These are phyloP conservation scores for Penicillium glabrum DNA, from an alignment of 2,329 filamentous ascomycete species.

Conservation along the genomic window DNA sequence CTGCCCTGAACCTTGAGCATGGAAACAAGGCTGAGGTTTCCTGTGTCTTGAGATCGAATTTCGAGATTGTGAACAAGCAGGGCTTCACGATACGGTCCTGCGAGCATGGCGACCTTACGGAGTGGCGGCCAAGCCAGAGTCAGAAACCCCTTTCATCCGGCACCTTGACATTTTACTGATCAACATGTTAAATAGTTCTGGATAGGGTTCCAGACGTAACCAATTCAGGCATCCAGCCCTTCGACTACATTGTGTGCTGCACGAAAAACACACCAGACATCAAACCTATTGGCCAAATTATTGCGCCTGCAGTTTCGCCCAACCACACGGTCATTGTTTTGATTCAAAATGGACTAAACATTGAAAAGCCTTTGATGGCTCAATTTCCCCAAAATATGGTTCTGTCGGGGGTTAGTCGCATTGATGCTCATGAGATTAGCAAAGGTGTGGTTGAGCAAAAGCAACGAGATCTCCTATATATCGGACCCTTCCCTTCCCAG, in stretches of 20 bases:
- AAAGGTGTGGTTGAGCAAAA: background rate
- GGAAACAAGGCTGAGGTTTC: conserved; percentile 55
- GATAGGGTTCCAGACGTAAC: background rate
- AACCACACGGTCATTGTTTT: conserved; percentile 56
- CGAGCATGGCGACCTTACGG: conserved; percentile 53
- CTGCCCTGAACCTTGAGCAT: conserved; percentile 54
- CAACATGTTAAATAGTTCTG: background rate
- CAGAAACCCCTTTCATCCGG: background rate
- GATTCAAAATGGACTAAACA: conserved; percentile 65
- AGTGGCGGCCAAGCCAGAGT: conserved; percentile 50
- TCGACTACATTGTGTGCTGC: conserved; percentile 59
- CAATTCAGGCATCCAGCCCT: conserved; percentile 23
- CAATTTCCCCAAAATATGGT: conserved; percentile 54
- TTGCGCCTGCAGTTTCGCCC: conserved; percentile 50
- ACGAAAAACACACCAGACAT: conserved; percentile 63
- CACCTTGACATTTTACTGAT: background rate
- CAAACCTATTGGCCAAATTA: conserved; percentile 18
- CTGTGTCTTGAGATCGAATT: conserved; percentile 59
- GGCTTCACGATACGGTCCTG: conserved; percentile 58
- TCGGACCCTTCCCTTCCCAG: background rate
- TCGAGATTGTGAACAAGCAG: conserved; percentile 44
- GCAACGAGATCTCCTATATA: background rate
- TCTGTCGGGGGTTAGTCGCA: conserved; percentile 55
- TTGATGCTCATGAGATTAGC: conserved; percentile 50
- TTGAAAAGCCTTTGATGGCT: conserved; percentile 55